Evolutionary conservation across 169 alveolate species (phyloP).

Genomic region (Plasmodium berghei): DNA sequence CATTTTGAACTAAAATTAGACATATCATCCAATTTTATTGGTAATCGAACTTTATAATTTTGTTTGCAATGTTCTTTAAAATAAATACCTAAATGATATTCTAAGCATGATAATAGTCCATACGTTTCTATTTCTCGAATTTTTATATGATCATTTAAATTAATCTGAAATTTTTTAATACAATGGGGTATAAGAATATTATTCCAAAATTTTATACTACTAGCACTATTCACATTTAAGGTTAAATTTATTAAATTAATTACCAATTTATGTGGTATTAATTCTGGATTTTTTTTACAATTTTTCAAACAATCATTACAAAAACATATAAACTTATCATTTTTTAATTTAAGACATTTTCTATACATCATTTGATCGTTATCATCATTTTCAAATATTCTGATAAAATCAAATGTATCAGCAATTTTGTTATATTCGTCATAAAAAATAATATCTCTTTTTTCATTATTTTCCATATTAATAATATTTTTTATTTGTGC

Average conservation of each 20-base stretch:
- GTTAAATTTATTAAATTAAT: conserved; percentile 62
- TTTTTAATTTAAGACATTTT: background rate
- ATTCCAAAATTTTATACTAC: conserved; percentile 59
- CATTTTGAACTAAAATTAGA: conserved; percentile 27
- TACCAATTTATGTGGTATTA: conserved; percentile 60
- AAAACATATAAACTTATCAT: conserved; percentile 21
- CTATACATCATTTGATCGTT: too few species aligned
- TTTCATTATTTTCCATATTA: conserved; percentile 64
- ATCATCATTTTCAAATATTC: too few species aligned
- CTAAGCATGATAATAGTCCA: conserved; percentile 42
- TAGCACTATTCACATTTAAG: conserved; percentile 27
- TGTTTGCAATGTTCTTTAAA: conserved; percentile 51
- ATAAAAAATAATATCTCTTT: background rate
- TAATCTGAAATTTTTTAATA: conserved; percentile 28
- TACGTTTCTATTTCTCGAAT: conserved; percentile 42
- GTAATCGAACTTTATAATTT: conserved; percentile 35
- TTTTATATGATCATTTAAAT: conserved; percentile 54
- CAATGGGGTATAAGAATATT: conserved; percentile 51
- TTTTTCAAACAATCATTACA: conserved; percentile 42
- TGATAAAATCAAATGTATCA: too few species aligned
- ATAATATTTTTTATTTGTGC: conserved; percentile 74
- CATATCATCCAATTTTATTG: conserved; percentile 66
- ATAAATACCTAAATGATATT: conserved; percentile 65
- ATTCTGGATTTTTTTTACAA: conserved; percentile 57
- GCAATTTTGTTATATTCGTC: too few species aligned